Evolutionary conservation across 208 protist species (phyloP).

Genomic region (Trypanosoma cruzi): DNA sequence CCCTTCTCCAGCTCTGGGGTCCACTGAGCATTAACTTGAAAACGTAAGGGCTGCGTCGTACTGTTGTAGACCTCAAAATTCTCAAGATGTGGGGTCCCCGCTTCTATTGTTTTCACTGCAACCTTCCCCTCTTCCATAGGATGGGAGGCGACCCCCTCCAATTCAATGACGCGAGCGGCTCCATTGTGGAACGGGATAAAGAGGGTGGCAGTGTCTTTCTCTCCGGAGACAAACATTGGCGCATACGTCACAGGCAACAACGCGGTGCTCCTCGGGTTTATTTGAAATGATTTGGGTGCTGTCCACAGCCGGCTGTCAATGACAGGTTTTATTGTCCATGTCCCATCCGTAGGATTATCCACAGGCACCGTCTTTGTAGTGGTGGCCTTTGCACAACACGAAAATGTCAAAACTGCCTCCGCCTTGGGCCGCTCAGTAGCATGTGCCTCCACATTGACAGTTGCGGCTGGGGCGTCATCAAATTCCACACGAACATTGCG

Average conservation of each 20-base stretch:
- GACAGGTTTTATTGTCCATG: conserved; percentile 88
- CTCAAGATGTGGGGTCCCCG: conserved; percentile 43
- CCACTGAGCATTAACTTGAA: conserved; percentile 82
- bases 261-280: conserved; percentile 72
- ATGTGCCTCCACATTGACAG: conserved; percentile 87
- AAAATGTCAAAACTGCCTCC: conserved; percentile 78
- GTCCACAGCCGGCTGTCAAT: conserved; percentile 85
- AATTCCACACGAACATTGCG: conserved; percentile 67
- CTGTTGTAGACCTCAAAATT: conserved; percentile 87
- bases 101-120: conserved; percentile 46
- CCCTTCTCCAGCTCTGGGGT: conserved; percentile 57
- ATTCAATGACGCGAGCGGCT: conserved; percentile 71
- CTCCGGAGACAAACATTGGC: conserved; percentile 76
- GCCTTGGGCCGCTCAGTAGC: conserved; percentile 68
- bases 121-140: conserved; percentile 51
- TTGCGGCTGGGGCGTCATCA: conserved; percentile 73
- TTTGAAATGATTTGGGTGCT: conserved; percentile 50
- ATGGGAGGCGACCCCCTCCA: conserved; percentile 71
- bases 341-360: conserved; percentile 72
- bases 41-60: conserved; percentile 75
- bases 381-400: conserved; percentile 77
- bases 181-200: conserved; percentile 95
- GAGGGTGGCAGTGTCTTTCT: conserved; percentile 70
- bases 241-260: conserved; percentile 86
- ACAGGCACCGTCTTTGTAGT: conserved; percentile 69